Base-by-base conservation (phyloP, 768 basidiomycete species). In the Lactarius evosmus region DNA sequence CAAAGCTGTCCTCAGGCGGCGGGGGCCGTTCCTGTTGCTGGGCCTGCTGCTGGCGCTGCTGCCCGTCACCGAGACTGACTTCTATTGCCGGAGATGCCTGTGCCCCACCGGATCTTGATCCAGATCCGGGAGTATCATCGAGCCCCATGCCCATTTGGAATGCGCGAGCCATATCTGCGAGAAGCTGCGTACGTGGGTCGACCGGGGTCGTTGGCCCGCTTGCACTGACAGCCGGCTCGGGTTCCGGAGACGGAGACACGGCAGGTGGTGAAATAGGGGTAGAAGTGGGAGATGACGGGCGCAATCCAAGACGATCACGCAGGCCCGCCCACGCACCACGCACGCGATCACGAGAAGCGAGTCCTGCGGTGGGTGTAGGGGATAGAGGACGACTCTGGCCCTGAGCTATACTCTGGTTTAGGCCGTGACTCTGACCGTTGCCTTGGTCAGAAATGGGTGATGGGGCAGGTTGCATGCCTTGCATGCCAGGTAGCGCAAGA, bases 101-200 rank as follows among this genome's bases (percentile, higher is more conserved):
- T 56, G 27, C 38, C 29, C 8, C 57, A 17, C 40, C 51, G 0
- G 52, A 30, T 53, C 62, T 36, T 2, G 62, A 30, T 58, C 56
- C 62, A 9, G 62, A 46, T 46, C 51, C 51, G 3, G 62, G 27
- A 1, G 51, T 44, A 17, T 63, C 62, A 0, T 59, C 62, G 7
- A 22, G 63, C 2, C 76, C 76, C 34, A 92, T 78, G 14, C 89
- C 89, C 52, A 88, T 77, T 68, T 89, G 88, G 70, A 92, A 88
- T 9, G 88, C 90, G 32, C 89, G 78, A 29, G 88, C 87, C 87
- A 91, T 91, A 73, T 92, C 89, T 0, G 86, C 83, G 54, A 92
- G 78, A 82, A 92, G 88, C 52, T 84, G 74, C 68, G 90, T 86
- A 49, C 89, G 68, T 0, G 75, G 71, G 72, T 89, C 83, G 51